Percentiles rank a stretch among this genome's conserved stretches.
phyloP scores from a whole-genome alignment of 495 filamentous ascomycete genomes.

The Penicillium waksmanii region DNA sequence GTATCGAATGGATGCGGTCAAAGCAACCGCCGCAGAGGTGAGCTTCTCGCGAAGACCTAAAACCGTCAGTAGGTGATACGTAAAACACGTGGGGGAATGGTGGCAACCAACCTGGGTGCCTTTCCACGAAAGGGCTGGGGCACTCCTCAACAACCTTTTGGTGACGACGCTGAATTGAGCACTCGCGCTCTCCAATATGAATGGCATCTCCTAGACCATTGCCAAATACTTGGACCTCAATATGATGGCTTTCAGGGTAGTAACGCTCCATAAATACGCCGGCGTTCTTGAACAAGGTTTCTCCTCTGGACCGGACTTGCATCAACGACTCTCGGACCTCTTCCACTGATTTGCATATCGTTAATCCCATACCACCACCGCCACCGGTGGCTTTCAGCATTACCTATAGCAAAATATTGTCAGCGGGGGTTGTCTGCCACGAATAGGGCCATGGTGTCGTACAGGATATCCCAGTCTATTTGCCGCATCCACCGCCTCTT shows the following conservation, averaged over 20 bases:
- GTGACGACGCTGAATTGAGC: slow-evolving; percentile 52
- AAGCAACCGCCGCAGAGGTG: slow-evolving; percentile 51
- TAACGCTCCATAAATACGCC: slow-evolving; percentile 51
- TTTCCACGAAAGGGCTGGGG: slow-evolving; percentile 55
- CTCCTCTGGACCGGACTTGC: slow-evolving; percentile 41
- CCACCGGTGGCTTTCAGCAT: slow-evolving; percentile 63
- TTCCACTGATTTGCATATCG: slow-evolving; percentile 37
- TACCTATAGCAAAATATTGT: slow-evolving; percentile 19
- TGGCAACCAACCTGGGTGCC: slow-evolving; percentile 19
- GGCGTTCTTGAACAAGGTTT: slow-evolving; percentile 49
- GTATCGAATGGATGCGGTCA: slow-evolving; percentile 59
- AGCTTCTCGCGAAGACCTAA: slow-evolving; percentile 48
- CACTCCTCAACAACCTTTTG: slow-evolving; percentile 62
- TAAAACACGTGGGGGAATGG: no score
- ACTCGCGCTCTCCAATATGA: slow-evolving; percentile 49
- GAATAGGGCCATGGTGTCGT: no score
- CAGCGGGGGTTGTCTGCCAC: no score
- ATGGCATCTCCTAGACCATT: slow-evolving; percentile 47
- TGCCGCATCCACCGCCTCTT: slow-evolving; percentile 47
- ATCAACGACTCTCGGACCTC: slow-evolving; percentile 44
- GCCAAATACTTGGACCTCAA: slow-evolving; percentile 53
- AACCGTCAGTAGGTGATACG: no score
- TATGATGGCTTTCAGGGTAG: slow-evolving; percentile 46
- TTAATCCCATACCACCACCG: slow-evolving; percentile 61
- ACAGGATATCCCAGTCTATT: slow-evolving; percentile 52